These are phyloP conservation scores for Trichosporon ovoides DNA, from an alignment of 1,284 basidiomycete species.

Conservation along the genomic window DNA sequence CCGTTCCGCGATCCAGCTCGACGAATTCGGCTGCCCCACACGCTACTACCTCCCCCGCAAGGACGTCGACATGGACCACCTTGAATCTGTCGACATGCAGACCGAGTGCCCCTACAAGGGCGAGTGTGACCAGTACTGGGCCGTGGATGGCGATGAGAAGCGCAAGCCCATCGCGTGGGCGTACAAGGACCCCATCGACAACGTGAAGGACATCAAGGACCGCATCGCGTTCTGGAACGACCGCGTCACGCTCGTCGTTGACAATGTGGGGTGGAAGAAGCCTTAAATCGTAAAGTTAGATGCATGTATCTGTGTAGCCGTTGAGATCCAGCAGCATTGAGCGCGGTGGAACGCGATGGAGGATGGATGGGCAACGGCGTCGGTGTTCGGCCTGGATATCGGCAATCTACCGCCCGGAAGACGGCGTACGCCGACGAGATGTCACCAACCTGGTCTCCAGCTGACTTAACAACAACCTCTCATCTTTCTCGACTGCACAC, in stretches of 20 bases:
- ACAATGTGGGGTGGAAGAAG: slow-evolving; percentile 4
- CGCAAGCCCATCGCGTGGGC: slow-evolving; percentile 11
- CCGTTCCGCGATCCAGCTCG: not conserved
- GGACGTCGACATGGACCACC: slow-evolving; percentile 4
- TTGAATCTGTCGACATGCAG: not conserved
- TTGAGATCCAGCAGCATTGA: no score
- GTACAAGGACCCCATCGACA: not conserved
- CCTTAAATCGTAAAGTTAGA: not conserved
- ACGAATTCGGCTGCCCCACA: slow-evolving; percentile 10
- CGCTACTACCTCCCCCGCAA: slow-evolving; percentile 11
- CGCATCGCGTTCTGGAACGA: slow-evolving; percentile 12
- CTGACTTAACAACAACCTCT: no score
- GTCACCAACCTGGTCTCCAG: no score
- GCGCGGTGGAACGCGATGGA: no score
- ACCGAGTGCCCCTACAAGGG: slow-evolving; percentile 18
- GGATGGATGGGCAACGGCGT: no score
- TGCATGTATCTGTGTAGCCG: not conserved
- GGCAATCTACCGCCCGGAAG: not conserved
- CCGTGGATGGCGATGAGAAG: not conserved
- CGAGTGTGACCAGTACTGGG: slow-evolving; percentile 11
- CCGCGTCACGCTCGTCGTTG: slow-evolving; percentile 6
- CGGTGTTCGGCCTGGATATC: not conserved
- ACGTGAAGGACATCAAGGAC: slow-evolving; percentile 6
- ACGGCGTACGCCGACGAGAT: not conserved
- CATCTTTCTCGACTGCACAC: no score